phyloP scores from a whole-genome alignment of 345 rosid genomes.

The Odontarrhena argentea region DNA sequence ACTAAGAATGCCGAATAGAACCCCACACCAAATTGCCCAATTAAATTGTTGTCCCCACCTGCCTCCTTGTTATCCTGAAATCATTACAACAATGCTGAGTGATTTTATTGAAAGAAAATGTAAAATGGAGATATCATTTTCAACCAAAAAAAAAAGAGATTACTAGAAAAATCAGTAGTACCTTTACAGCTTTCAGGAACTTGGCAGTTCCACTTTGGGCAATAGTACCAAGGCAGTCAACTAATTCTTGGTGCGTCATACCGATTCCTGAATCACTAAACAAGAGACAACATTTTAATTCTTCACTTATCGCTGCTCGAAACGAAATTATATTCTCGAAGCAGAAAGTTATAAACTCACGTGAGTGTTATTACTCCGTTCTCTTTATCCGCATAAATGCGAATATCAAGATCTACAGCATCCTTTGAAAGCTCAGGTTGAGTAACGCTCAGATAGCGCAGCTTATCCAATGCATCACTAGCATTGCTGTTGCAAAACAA shows the following conservation, averaged over 20 bases:
- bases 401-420: constrained; percentile 75
- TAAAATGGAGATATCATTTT: no score
- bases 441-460: constrained; percentile 85
- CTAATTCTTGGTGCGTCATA: constrained; percentile 88
- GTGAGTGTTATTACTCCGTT: constrained; percentile 75
- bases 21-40: constrained; percentile 99
- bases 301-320: constrained; percentile 2
- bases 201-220: constrained; percentile 99
- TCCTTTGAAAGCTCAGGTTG: constrained; percentile 74
- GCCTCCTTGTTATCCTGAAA: constrained; percentile 90
- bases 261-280: constrained; percentile 92
- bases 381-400: constrained; percentile 82
- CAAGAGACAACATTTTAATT: neutral
- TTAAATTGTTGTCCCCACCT: constrained; percentile 76
- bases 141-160: no score
- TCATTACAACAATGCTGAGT: constrained; percentile 30
- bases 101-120: no score
- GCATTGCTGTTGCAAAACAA: constrained; percentile 69
- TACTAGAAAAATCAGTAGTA: constrained; percentile 27
- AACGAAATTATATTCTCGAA: neutral
- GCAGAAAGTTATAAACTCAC: constrained; percentile 45
- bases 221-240: constrained; percentile 96
- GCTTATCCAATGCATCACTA: constrained; percentile 96
- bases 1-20: constrained; percentile 95
- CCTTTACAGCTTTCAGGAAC: constrained; percentile 91